Base-by-base conservation (phyloP, 2,329 filamentous ascomycete genomes). In the Fusarium sp. region DNA sequence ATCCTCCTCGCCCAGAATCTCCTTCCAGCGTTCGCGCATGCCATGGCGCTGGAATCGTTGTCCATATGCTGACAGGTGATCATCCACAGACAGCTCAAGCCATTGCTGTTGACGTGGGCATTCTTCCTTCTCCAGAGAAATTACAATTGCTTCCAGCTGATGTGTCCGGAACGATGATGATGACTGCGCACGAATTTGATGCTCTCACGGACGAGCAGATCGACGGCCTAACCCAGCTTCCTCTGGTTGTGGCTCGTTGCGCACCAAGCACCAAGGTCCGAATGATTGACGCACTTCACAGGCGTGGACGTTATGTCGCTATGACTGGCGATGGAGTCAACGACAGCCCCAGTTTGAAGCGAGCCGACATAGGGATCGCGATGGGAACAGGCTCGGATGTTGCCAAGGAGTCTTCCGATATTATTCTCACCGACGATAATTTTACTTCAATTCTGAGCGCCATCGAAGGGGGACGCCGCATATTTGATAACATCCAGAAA, bases 261-360 rank as follows among this genome's bases (percentile, higher is more conserved):
- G 32, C 32, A 33, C 32, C 32, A 33, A 33, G 32, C 32, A 33
- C 32, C 32, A 94, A 94, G 79, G 91, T 92, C 18, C 87, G 91
- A 52, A 93, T 93, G 91, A 92, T 94, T 58, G 90, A 92, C 65
- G 91, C 91, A 9, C 85, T 93, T n/a, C 91, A 93, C 77, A 86
- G 91, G n/a, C 87, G 90, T 56, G 85, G 85, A 44, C 83, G 84
- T 28, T 93, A 89, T 78, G 89, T 87, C 42, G 90, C 90, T 56
- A 92, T 93, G 90, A 93, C 90, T 30, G 91, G 91, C 58, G 91
- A 93, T 75, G 91, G 91, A 50, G 91, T 92, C 42, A 93, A 93
- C 74, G 91, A 93, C 77, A 89, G 88, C 15, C 91, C 91, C 1
- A 91, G 89, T 18, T 85, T 93, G n/a, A 90, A 91, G 78, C 86